phyloP scores from a whole-genome alignment of 768 basidiomycete genomes.

The Trametes cingulata region DNA sequence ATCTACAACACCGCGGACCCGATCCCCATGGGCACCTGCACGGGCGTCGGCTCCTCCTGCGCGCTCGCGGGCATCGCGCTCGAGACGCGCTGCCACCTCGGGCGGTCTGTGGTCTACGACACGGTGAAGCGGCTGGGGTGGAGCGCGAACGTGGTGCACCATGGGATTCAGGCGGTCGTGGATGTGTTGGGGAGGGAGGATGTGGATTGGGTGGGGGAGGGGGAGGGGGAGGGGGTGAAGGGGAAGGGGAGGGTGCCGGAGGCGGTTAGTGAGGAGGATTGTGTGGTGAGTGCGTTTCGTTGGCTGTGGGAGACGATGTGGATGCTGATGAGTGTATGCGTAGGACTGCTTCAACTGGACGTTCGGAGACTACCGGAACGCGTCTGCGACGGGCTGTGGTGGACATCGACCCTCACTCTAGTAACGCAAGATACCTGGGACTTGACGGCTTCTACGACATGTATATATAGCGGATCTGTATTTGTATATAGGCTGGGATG shows the following conservation, averaged over 20 bases:
- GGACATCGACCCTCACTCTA: too few relatives aligned
- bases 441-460: too few relatives aligned
- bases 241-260: slow-evolving; percentile 45
- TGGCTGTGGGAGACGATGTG: background rate
- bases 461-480: too few relatives aligned
- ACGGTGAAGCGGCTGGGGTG: slow-evolving; percentile 81
- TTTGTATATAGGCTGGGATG: too few relatives aligned
- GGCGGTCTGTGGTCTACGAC: slow-evolving; percentile 81
- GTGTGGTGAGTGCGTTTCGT: slow-evolving; percentile 47
- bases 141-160: slow-evolving; percentile 73
- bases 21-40: slow-evolving; percentile 84
- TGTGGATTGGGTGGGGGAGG: slow-evolving; percentile 27
- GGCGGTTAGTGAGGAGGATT: slow-evolving; percentile 57
- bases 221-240: slow-evolving; percentile 25
- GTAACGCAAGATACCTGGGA: too few relatives aligned
- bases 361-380: slow-evolving; percentile 46
- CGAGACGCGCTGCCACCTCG: slow-evolving; percentile 85
- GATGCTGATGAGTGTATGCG: background rate
- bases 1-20: slow-evolving; percentile 95
- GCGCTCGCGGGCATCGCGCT: slow-evolving; percentile 84
- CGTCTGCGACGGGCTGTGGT: background rate
- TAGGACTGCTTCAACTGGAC: slow-evolving; percentile 80
- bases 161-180: slow-evolving; percentile 69
- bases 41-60: slow-evolving; percentile 74
- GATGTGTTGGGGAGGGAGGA: slow-evolving; percentile 57